Evolutionary conservation across 257 asterid genomes (phyloP).

Genomic region (Henckelia pumila): DNA sequence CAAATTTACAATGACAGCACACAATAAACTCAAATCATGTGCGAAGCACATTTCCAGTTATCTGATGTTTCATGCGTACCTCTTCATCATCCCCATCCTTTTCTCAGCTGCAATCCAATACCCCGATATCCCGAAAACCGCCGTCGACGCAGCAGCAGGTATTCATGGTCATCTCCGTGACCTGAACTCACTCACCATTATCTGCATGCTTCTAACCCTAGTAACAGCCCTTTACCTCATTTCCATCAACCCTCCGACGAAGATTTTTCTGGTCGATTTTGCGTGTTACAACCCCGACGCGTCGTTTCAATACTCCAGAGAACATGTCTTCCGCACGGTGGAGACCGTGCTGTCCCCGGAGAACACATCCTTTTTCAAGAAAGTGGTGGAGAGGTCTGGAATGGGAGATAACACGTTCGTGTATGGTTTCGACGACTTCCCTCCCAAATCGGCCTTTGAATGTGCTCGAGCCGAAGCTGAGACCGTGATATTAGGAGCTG

Average conservation of each 20-base stretch:
- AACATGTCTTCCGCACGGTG: not conserved
- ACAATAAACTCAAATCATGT: not conserved
- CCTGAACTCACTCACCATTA: not conserved
- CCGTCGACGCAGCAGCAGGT: not conserved
- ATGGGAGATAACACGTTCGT: not conserved
- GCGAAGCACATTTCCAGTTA: constrained; percentile 12
- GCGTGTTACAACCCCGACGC: constrained; percentile 36
- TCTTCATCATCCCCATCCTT: constrained; percentile 25
- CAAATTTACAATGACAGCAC: not conserved
- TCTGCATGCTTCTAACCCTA: not conserved
- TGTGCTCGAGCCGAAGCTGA: constrained; percentile 39
- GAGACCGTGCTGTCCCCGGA: constrained; percentile 9
- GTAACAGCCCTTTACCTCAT: not conserved
- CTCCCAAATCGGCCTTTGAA: constrained; percentile 20
- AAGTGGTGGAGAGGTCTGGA: constrained; percentile 25
- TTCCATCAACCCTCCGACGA: not conserved
- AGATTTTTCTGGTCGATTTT: constrained; percentile 30
- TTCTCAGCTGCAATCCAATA: not conserved
- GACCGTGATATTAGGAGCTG: constrained; percentile 34
- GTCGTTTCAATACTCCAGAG: not conserved
- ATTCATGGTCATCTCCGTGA: not conserved
- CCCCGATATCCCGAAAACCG: not conserved
- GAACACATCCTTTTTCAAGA: constrained; percentile 1
- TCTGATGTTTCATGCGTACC: constrained; percentile 21
- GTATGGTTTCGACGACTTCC: constrained; percentile 10